Evolutionary conservation across 2,329 filamentous ascomycete species (phyloP).

Genomic region (Penicillium fuscoglaucum): DNA sequence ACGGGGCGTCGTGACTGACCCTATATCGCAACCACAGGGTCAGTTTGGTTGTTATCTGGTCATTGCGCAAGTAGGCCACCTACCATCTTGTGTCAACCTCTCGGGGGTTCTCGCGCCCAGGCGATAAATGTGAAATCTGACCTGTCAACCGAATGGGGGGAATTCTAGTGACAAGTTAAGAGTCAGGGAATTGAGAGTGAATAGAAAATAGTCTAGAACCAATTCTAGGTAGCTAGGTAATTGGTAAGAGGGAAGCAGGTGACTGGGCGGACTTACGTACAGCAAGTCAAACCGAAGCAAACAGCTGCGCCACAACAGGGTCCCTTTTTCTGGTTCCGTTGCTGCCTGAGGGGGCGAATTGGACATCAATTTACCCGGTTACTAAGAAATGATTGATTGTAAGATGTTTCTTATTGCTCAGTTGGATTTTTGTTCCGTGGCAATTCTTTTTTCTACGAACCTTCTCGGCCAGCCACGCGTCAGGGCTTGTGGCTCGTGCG

Average conservation of each 20-base stretch:
- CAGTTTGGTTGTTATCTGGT: conserved; percentile 15
- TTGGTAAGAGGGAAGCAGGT: conserved; percentile 9
- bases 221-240: conserved; percentile 11
- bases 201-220: conserved; percentile 3
- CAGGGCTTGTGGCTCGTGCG: conserved; percentile 23
- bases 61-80: conserved; percentile 14
- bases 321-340: conserved; percentile 10
- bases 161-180: not conserved
- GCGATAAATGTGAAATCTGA: conserved; percentile 31
- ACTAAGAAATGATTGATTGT: not conserved
- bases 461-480: conserved; percentile 11
- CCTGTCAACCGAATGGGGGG: conserved; percentile 22
- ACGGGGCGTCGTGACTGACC: conserved; percentile 47
- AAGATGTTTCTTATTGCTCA: not conserved
- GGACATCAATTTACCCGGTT: not conserved
- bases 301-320: conserved; percentile 28
- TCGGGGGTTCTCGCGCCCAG: conserved; percentile 32
- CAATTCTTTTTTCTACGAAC: not conserved
- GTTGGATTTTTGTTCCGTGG: not conserved
- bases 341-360: conserved; percentile 26
- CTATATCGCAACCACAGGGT: conserved; percentile 28
- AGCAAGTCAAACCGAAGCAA: conserved; percentile 25
- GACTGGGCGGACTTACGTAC: conserved; percentile 26
- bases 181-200: conserved; percentile 9
- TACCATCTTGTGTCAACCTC: conserved; percentile 39